Percentiles rank a stretch among this genome's conserved stretches.
Evolutionary conservation across 2,329 filamentous ascomycete species (phyloP).

Genomic region (Bretziella fagacearum): DNA sequence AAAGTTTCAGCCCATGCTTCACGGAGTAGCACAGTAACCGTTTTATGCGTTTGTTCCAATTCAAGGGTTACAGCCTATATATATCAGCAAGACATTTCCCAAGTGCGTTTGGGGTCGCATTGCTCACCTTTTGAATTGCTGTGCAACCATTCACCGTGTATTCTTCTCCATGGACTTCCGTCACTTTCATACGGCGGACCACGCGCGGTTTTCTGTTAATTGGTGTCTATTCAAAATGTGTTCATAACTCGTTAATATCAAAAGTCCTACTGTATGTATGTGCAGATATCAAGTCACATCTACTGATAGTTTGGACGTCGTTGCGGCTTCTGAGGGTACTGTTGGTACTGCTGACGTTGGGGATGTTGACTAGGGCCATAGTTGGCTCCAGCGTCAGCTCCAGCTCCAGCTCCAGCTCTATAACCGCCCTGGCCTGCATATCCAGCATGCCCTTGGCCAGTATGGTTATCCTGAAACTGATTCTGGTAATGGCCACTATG

Average conservation of each 20-base stretch:
- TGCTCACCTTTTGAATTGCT: constrained; percentile 10
- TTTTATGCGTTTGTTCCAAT: constrained; percentile 51
- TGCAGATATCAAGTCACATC: not conserved
- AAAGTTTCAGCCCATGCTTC: constrained; percentile 77
- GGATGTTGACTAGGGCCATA: not conserved
- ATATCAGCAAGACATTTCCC: too few species aligned
- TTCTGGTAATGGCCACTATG: not conserved
- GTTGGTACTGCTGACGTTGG: not conserved
- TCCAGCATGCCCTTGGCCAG: too few species aligned
- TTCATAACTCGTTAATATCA: constrained; percentile 14
- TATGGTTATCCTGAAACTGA: not conserved
- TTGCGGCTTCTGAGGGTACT: not conserved
- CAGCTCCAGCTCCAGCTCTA: too few species aligned
- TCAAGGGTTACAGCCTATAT: constrained; percentile 62
- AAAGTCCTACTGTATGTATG: not conserved
- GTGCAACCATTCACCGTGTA: not conserved
- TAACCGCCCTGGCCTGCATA: constrained; percentile 1
- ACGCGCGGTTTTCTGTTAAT: constrained; percentile 6
- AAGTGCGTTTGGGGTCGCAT: too few species aligned
- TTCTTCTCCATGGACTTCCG: constrained; percentile 6
- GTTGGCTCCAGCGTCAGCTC: too few species aligned
- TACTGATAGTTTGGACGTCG: not conserved
- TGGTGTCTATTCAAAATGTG: constrained; percentile 9
- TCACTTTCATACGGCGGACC: constrained; percentile 14
- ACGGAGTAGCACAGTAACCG: constrained; percentile 56